These are phyloP conservation scores for Pichia sp. DNA, from an alignment of 1,139 yeast species.

Conservation along the genomic window DNA sequence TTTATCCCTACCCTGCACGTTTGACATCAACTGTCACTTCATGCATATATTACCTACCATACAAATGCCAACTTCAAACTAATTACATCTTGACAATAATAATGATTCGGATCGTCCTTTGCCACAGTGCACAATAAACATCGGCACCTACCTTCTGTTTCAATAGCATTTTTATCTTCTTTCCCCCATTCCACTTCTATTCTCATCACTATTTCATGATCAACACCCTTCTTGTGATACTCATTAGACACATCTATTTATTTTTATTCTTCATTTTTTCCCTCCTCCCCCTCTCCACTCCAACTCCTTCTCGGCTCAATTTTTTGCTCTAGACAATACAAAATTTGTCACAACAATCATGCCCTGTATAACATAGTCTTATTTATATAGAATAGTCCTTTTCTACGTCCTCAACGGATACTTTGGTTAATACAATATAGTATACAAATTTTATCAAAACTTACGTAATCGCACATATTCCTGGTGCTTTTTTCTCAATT, in stretches of 20 bases:
- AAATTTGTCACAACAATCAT: constrained; percentile 1
- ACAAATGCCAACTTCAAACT: neutral
- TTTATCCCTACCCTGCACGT: neutral
- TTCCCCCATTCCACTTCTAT: no score
- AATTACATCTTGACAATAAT: neutral
- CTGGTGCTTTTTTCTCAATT: neutral
- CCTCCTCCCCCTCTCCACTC: neutral
- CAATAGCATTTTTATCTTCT: neutral
- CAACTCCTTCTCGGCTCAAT: neutral
- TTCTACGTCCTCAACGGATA: constrained; percentile 21
- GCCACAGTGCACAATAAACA: no score
- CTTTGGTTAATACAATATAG: constrained; percentile 8
- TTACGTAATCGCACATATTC: neutral
- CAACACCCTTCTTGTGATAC: neutral
- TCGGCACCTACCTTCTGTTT: neutral
- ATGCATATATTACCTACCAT: neutral
- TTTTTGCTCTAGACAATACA: constrained; percentile 1
- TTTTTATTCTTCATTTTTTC: neutral
- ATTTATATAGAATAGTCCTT: constrained; percentile 17
- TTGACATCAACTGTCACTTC: constrained; percentile 10
- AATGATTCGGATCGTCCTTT: neutral
- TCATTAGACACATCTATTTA: neutral
- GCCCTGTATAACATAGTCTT: constrained; percentile 8
- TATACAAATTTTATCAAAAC: neutral
- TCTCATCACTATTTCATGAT: neutral